Percentiles rank a stretch among this genome's conserved stretches.
Evolutionary conservation across 2,329 filamentous ascomycete genomes (phyloP).

Genomic region (Chaetomiaceae sp.): DNA sequence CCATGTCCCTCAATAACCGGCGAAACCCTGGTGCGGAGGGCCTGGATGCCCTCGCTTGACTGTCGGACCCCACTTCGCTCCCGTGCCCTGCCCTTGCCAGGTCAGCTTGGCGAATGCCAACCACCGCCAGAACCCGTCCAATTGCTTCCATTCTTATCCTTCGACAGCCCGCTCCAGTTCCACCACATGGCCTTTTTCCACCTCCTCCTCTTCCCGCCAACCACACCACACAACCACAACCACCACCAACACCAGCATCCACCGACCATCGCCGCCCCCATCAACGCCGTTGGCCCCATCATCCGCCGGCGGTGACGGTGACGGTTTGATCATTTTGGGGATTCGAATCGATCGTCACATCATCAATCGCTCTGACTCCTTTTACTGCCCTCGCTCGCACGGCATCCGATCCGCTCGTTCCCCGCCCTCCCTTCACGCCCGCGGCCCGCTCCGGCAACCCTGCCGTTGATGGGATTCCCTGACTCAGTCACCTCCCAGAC

Average conservation of each 20-base stretch:
- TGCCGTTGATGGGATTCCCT: slow-evolving; percentile 20
- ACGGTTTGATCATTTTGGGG: neutral
- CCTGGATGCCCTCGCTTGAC: slow-evolving; percentile 6
- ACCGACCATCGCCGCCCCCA: neutral
- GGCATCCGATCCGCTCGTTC: neutral
- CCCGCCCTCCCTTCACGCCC: too few species aligned
- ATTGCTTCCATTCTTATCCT: slow-evolving; percentile 25
- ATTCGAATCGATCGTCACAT: too few species aligned
- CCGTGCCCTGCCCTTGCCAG: slow-evolving; percentile 10
- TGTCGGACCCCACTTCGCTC: slow-evolving; percentile 15
- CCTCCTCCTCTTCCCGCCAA: slow-evolving; percentile 3
- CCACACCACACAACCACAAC: neutral
- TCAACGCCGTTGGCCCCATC: neutral
- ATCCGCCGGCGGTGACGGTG: neutral
- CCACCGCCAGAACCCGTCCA: slow-evolving; percentile 16
- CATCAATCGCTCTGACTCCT: too few species aligned
- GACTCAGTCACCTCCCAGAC: slow-evolving; percentile 18
- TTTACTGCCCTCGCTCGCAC: too few species aligned
- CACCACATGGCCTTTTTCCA: slow-evolving; percentile 19
- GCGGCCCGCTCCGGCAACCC: neutral
- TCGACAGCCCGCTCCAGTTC: slow-evolving; percentile 9
- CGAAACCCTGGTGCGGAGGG: neutral
- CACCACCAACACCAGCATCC: neutral
- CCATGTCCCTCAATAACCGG: slow-evolving; percentile 8
- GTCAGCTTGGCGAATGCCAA: slow-evolving; percentile 17